Conservation (phyloP, 768 basidiomycete genomes). For the Phylloporus arenicola region DNA sequence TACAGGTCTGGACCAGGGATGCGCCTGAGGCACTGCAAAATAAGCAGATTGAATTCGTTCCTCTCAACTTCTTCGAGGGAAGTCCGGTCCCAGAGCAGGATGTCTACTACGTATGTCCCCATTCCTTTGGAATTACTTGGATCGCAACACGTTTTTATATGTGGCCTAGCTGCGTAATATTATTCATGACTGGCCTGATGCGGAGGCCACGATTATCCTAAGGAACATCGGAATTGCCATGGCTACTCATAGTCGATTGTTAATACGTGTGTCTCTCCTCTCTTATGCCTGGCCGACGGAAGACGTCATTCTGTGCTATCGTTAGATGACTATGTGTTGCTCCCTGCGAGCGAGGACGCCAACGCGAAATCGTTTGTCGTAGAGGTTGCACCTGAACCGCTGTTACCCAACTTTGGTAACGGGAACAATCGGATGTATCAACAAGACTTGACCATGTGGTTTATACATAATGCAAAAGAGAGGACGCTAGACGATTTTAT, state of each 20-base stretch:
- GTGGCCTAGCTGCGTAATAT: constrained; percentile 14
- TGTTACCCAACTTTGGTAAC: constrained; percentile 38
- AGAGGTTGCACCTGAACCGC: constrained; percentile 35
- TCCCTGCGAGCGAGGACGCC: constrained; percentile 6
- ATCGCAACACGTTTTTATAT: too few relatives aligned
- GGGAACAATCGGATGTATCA: constrained; percentile 38
- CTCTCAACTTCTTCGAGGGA: neutral
- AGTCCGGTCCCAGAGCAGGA: constrained; percentile 17
- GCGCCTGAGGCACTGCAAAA: neutral
- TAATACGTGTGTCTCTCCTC: constrained; percentile 28
- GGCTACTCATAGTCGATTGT: constrained; percentile 25
- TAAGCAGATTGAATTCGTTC: neutral
- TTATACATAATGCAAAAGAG: constrained; percentile 37
- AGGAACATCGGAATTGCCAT: constrained; percentile 26
- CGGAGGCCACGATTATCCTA: constrained; percentile 28
- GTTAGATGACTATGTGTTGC: constrained; percentile 23
- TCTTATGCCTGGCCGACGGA: neutral
- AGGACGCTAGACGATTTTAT: constrained; percentile 39
- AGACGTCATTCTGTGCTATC: neutral
- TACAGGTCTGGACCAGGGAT: constrained; percentile 11
- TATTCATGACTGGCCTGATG: constrained; percentile 35
- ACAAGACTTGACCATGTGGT: constrained; percentile 45
- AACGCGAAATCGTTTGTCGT: constrained; percentile 4
- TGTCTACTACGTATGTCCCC: constrained; percentile 21
- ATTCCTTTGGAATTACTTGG: neutral